phyloP scores from a whole-genome alignment of 148 eudicot species.

The Pouteria glomerata region DNA sequence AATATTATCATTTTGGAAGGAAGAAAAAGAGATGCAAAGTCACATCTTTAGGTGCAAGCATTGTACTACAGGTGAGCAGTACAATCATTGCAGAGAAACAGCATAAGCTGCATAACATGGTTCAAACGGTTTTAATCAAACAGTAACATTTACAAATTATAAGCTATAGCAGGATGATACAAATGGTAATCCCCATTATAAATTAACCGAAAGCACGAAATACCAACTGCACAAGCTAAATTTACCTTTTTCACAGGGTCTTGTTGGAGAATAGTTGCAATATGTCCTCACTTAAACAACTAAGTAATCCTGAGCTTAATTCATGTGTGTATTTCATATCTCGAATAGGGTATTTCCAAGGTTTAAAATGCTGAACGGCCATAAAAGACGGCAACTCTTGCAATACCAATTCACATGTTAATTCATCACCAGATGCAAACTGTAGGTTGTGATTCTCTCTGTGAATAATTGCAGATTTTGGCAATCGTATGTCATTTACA shows the following conservation, averaged over 20 bases:
- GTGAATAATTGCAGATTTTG: slow-evolving; percentile 57
- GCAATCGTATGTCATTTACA: slow-evolving; percentile 67
- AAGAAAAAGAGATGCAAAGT: too few species aligned
- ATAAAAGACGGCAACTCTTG: slow-evolving; percentile 56
- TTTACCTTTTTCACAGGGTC: slow-evolving; percentile 23
- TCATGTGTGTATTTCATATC: slow-evolving; percentile 39
- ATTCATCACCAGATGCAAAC: slow-evolving; percentile 71
- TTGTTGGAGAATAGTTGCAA: slow-evolving; percentile 29
- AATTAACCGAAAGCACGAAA: background rate
- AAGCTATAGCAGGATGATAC: background rate
- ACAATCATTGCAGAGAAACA: too few species aligned
- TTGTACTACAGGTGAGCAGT: too few species aligned
- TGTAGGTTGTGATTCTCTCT: slow-evolving; percentile 23
- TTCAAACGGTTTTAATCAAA: background rate
- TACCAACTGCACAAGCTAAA: background rate
- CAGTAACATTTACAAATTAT: background rate
- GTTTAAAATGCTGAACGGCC: slow-evolving; percentile 36
- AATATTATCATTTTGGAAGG: too few species aligned
- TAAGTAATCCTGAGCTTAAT: slow-evolving; percentile 19
- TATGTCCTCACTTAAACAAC: slow-evolving; percentile 40
- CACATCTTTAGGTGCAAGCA: too few species aligned
- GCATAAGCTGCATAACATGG: background rate
- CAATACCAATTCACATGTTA: slow-evolving; percentile 45
- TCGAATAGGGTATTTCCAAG: slow-evolving; percentile 41
- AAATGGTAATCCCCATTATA: background rate